Percentiles rank a stretch among this genome's conserved stretches.
Conservation (phyloP, 2,329 filamentous ascomycete species). For the Xylariaceae sp. region DNA sequence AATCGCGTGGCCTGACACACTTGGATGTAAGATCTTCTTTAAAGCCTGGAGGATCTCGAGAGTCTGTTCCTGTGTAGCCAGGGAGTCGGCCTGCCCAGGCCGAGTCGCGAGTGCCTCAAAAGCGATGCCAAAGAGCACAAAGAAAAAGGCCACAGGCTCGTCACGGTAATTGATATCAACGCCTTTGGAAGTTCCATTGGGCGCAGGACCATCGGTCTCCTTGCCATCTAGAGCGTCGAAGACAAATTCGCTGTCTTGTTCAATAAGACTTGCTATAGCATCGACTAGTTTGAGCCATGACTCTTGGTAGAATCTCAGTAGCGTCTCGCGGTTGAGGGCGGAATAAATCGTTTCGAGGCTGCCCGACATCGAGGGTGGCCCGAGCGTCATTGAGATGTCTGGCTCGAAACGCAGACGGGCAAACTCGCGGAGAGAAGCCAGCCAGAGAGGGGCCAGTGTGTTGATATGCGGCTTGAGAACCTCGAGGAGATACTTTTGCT, state of each 20-base stretch:
- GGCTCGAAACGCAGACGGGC: conserved; percentile 92
- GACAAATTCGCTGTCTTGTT: conserved; percentile 96
- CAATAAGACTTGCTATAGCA: conserved; percentile 93
- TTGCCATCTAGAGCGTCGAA: conserved; percentile 96
- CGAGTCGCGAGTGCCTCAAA: conserved; percentile 92
- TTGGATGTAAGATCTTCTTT: conserved; percentile 91
- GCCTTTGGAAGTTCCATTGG: conserved; percentile 56
- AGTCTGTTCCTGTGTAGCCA: conserved; percentile 74
- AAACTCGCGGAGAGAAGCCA: conserved; percentile 90
- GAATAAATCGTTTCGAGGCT: conserved; percentile 93
- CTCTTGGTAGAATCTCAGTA: conserved; percentile 94
- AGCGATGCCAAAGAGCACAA: conserved; percentile 92
- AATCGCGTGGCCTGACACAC: conserved; percentile 92
- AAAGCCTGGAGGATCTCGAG: conserved; percentile 86
- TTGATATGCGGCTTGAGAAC: conserved; percentile 89
- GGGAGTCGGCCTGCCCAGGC: conserved; percentile 61
- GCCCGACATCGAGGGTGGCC: conserved; percentile 75
- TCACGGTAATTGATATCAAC: conserved; percentile 95
- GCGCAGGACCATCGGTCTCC: conserved; percentile 47
- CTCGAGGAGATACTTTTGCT: conserved; percentile 84
- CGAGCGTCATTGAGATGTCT: conserved; percentile 88
- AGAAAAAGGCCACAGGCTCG: conserved; percentile 97
- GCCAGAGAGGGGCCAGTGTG: conserved; percentile 87
- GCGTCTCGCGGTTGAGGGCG: conserved; percentile 87
- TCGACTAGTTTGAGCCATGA: conserved; percentile 96